Base-by-base conservation (phyloP, 192 early-diverging fungal species). In the Helicostylum pulchrum region DNA sequence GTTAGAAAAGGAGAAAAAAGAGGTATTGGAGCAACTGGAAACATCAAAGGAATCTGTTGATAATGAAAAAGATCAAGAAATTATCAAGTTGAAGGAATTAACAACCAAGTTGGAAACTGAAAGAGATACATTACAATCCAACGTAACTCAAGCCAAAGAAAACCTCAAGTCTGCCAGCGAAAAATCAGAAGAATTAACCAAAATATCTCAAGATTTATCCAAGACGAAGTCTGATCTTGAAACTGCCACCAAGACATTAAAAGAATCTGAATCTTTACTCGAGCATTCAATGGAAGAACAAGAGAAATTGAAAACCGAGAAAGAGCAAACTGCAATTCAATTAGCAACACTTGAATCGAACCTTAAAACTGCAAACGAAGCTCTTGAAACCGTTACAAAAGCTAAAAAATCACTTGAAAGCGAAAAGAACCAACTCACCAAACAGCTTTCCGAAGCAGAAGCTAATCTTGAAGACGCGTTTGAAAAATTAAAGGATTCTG, bases 401-500 rank as follows among this genome's bases (percentile, higher is more conserved):
- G 15, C 52, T 4, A 0, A 23, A 7, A 23, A 46, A 11, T 14
- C 17, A 10, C 42, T 23, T 31, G 15, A 59, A 39, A 36, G 32
- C 5, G 45, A 66, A 49, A 20, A 57, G 0, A 15, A 66, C 6
- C 45, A 39, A 20, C 32, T 66, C 10, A 7, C 21, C 4, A 31
- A 39, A 59, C 65, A 66, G 23, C 23, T 59, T 45, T 19, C 43
- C 3, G 68, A 70, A 58, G 45, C 44, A 12, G 68, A 70, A 32
- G 44, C 42, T 15, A 61, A 62, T 47, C 81, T 79, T 59, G 68
- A 74, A 7, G 78, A 79, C 11, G 75, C 72, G 0, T 60, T 77
- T 39, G 57, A 59, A 7, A 59, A 45, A 45, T 34, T 64, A 76
- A 30, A 71, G 73, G 66, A 51, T n/a, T 39, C 43, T 4, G 57